phyloP scores from a whole-genome alignment of 2,329 filamentous ascomycete species.

The Trichophyton rubrum region DNA sequence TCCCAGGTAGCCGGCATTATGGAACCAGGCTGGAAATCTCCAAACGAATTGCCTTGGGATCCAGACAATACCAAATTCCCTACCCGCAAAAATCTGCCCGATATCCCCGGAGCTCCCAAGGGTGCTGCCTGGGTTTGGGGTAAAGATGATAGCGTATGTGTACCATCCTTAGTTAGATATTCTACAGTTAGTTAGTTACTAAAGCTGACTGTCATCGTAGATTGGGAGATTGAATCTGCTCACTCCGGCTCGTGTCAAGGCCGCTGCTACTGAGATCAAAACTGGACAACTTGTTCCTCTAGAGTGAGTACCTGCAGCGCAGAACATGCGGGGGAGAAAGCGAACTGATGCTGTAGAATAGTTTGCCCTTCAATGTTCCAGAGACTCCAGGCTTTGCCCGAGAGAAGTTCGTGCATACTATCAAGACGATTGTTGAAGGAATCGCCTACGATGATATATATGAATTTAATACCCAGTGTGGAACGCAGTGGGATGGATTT shows the following conservation, averaged over 20 bases:
- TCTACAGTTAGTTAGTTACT: too few species aligned
- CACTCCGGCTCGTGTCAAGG: conserved; percentile 43
- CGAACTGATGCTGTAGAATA: conserved; percentile 13
- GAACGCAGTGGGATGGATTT: conserved; percentile 41
- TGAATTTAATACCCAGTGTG: conserved; percentile 37
- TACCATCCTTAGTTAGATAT: neutral
- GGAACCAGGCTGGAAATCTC: conserved; percentile 15
- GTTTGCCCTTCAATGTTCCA: conserved; percentile 42
- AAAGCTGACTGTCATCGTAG: conserved; percentile 8
- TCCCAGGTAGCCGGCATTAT: conserved; percentile 10
- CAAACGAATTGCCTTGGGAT: conserved; percentile 38
- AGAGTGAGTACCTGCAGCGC: conserved; percentile 30
- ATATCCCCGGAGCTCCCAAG: conserved; percentile 40
- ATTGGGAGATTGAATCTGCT: conserved; percentile 42
- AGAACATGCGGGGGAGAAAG: neutral
- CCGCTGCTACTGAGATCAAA: conserved; percentile 41
- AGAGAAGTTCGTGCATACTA: conserved; percentile 42
- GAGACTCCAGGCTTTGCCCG: conserved; percentile 42
- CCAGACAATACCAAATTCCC: conserved; percentile 43
- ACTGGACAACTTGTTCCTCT: conserved; percentile 45
- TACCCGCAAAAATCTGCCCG: conserved; percentile 40
- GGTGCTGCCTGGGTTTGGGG: conserved; percentile 52
- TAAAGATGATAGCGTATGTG: conserved; percentile 39
- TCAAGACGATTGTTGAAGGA: conserved; percentile 32
- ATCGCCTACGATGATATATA: conserved; percentile 35